These are phyloP conservation scores for Gaeumannomyces tritici DNA, from an alignment of 2,329 filamentous ascomycete species.

Conservation along the genomic window DNA sequence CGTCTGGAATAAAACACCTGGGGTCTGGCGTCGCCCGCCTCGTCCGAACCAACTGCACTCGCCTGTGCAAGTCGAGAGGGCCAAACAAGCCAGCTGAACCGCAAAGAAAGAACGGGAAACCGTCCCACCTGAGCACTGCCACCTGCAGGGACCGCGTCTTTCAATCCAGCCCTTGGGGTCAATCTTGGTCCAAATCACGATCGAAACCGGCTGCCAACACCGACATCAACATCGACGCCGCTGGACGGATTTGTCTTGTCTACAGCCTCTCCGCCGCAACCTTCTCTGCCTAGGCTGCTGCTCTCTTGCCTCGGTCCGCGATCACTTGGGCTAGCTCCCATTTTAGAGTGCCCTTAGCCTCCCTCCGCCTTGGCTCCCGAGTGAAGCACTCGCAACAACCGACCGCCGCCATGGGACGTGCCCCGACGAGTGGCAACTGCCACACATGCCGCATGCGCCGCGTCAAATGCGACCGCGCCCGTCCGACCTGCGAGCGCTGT, in stretches of 20 bases:
- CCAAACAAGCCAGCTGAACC: too few species aligned
- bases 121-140: too few species aligned
- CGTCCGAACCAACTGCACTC: neutral
- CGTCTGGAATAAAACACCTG: neutral
- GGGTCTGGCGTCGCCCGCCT: neutral
- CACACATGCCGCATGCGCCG: slow-evolving; percentile 17
- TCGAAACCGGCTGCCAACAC: neutral
- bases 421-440: slow-evolving; percentile 18
- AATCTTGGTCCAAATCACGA: neutral
- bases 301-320: neutral
- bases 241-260: neutral
- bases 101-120: too few species aligned
- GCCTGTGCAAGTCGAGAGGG: too few species aligned
- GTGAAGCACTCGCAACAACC: too few species aligned
- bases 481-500: slow-evolving; percentile 14
- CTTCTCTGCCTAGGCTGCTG: neutral
- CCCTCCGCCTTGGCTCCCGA: too few species aligned
- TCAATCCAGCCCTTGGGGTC: too few species aligned
- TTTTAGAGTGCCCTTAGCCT: neutral
- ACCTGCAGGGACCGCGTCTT: neutral
- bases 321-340: neutral
- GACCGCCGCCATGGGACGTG: slow-evolving; percentile 12
- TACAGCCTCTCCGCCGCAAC: neutral
- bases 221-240: neutral
- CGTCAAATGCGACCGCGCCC: slow-evolving; percentile 17